Conservation (phyloP, 768 basidiomycete species). For the Leccinum aurantiacum region DNA sequence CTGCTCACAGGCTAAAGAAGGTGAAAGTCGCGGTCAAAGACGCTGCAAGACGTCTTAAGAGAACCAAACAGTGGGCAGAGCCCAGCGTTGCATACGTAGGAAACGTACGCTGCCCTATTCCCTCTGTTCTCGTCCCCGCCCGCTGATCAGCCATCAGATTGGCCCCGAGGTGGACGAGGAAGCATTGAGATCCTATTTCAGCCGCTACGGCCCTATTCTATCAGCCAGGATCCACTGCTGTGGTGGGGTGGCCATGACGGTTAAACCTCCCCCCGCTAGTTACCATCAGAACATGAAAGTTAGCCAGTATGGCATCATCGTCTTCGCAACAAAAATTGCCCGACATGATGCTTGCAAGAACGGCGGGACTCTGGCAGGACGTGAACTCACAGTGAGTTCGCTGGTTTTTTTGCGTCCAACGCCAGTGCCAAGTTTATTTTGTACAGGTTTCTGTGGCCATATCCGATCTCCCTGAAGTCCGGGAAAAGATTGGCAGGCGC, state of each 20-base stretch:
- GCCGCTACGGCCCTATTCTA: conserved; percentile 24
- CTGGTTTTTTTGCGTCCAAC: not conserved
- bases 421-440: not conserved
- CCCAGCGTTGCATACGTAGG: conserved; percentile 53
- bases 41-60: conserved; percentile 19
- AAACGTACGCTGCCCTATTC: conserved; percentile 46
- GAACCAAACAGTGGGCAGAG: conserved; percentile 9
- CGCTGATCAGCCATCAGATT: conserved; percentile 26
- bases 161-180: conserved; percentile 31
- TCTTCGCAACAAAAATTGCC: conserved; percentile 40
- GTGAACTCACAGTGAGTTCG: conserved; percentile 41
- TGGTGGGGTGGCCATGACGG: conserved; percentile 32
- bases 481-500: conserved; percentile 29
- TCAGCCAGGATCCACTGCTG: conserved; percentile 31
- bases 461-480: conserved; percentile 36
- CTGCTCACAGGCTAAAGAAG: conserved; percentile 7
- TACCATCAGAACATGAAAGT: conserved; percentile 39
- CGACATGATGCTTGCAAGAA: conserved; percentile 43
- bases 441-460: conserved; percentile 29
- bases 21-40: conserved; percentile 15
- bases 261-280: conserved; percentile 21
- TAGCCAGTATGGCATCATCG: conserved; percentile 52
- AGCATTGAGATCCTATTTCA: conserved; percentile 23
- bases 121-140: conserved; percentile 2
- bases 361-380: conserved; percentile 40